Evolutionary conservation across 495 filamentous ascomycete species (phyloP).

Genomic region (Penicillium daleae): DNA sequence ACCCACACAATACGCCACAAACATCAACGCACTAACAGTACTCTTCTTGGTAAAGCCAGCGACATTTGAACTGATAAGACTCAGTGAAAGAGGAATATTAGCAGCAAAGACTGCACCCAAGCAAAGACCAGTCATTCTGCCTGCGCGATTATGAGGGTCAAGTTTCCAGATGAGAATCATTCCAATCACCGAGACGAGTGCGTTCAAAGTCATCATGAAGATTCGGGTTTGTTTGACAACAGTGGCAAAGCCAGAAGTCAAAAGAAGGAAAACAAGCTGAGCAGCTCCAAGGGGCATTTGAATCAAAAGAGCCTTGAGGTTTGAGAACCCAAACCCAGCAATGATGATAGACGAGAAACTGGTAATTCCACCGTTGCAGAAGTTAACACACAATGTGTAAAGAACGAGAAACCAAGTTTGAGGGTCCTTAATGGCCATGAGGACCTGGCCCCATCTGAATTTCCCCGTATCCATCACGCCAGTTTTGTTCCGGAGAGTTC

Average conservation of each 20-base stretch:
- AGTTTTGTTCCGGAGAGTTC: slow-evolving; percentile 62
- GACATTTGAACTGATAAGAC: slow-evolving; percentile 61
- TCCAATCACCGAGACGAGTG: slow-evolving; percentile 49
- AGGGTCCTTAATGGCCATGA: slow-evolving; percentile 53
- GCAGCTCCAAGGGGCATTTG: slow-evolving; percentile 42
- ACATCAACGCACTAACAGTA: slow-evolving; percentile 44
- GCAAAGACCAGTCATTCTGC: slow-evolving; percentile 59
- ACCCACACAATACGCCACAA: slow-evolving; percentile 42
- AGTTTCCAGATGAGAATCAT: slow-evolving; percentile 62
- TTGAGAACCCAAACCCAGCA: slow-evolving; percentile 44
- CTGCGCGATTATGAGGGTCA: slow-evolving; percentile 51
- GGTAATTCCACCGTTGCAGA: slow-evolving; percentile 51
- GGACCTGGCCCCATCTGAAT: slow-evolving; percentile 60
- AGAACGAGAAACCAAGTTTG: slow-evolving; percentile 52
- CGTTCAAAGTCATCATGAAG: slow-evolving; percentile 41
- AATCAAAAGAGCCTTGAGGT: slow-evolving; percentile 42
- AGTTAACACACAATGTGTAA: slow-evolving; percentile 44
- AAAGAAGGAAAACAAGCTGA: slow-evolving; percentile 41
- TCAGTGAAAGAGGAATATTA: slow-evolving; percentile 59
- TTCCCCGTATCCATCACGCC: slow-evolving; percentile 59
- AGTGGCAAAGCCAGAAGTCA: slow-evolving; percentile 37
- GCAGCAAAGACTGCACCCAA: slow-evolving; percentile 54
- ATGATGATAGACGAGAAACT: slow-evolving; percentile 50
- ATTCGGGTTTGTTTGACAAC: slow-evolving; percentile 31
- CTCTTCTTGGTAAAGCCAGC: slow-evolving; percentile 69